These are phyloP conservation scores for Trichoderma oligosporum DNA, from an alignment of 2,329 filamentous ascomycete genomes.

Conservation along the genomic window DNA sequence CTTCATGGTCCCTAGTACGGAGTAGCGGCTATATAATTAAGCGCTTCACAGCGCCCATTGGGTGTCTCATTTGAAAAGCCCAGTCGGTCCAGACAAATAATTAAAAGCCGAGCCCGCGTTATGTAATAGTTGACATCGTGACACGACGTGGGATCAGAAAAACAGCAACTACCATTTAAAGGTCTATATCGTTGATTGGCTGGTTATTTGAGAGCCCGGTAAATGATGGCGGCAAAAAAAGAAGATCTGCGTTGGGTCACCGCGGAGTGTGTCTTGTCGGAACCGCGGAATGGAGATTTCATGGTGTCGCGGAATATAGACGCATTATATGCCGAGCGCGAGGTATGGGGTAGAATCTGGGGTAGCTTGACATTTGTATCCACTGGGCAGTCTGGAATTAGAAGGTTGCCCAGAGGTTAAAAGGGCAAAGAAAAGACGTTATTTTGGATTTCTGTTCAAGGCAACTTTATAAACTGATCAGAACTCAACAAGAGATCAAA, in stretches of 20 bases:
- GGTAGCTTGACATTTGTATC: background rate
- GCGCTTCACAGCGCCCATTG: no score
- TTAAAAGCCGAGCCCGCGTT: background rate
- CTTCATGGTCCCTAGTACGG: no score
- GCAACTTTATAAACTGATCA: background rate
- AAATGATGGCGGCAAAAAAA: background rate
- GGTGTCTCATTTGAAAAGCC: background rate
- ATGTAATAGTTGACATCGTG: background rate
- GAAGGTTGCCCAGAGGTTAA: no score
- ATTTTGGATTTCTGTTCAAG: background rate
- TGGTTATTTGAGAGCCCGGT: background rate
- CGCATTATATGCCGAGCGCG: background rate
- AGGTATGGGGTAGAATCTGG: background rate
- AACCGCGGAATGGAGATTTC: no score
- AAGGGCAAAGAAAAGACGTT: background rate
- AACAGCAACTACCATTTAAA: background rate
- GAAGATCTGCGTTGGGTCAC: background rate
- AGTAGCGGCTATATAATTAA: background rate
- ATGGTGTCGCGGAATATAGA: background rate
- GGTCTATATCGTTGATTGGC: background rate
- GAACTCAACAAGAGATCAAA: no score
- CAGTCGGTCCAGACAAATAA: background rate
- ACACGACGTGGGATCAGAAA: background rate
- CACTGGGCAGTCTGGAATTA: background rate
- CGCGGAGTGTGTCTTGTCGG: no score